Evolutionary conservation across 1,139 yeast genomes (phyloP).

Genomic region (Dujonia santamariae): DNA sequence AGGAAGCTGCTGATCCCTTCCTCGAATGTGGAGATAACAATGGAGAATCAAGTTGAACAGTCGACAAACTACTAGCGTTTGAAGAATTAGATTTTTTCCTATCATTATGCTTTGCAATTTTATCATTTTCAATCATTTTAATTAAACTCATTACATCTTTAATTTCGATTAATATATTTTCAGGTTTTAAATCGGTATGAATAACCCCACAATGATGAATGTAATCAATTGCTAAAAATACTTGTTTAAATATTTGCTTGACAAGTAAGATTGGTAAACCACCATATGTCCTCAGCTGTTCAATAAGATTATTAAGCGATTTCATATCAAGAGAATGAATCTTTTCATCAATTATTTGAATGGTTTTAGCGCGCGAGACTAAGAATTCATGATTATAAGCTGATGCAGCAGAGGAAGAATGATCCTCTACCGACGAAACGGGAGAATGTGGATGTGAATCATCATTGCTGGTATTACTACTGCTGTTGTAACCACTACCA

Average conservation of each 20-base stretch:
- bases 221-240: slow-evolving; percentile 36
- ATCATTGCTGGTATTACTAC: background rate
- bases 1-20: background rate
- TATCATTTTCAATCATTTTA: slow-evolving; percentile 31
- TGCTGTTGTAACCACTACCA: slow-evolving; percentile 1
- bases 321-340: slow-evolving; percentile 13
- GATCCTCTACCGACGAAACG: background rate
- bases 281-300: slow-evolving; percentile 16
- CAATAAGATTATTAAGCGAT: slow-evolving; percentile 14
- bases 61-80: background rate
- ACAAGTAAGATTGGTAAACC: slow-evolving; percentile 38
- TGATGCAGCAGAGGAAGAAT: background rate
- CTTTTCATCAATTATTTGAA: slow-evolving; percentile 6
- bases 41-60: background rate
- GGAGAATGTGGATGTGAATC: background rate
- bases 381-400: background rate
- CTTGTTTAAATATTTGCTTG: slow-evolving; percentile 36
- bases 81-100: slow-evolving; percentile 2
- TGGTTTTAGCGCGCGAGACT: slow-evolving; percentile 2
- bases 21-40: too few relatives aligned
- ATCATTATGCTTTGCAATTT: slow-evolving; percentile 14
- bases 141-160: slow-evolving; percentile 37
- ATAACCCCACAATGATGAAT: slow-evolving; percentile 43
- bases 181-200: slow-evolving; percentile 46
- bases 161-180: slow-evolving; percentile 39